Base-by-base conservation (phyloP, 805 yeast genomes). In the Candida caryicola region DNA sequence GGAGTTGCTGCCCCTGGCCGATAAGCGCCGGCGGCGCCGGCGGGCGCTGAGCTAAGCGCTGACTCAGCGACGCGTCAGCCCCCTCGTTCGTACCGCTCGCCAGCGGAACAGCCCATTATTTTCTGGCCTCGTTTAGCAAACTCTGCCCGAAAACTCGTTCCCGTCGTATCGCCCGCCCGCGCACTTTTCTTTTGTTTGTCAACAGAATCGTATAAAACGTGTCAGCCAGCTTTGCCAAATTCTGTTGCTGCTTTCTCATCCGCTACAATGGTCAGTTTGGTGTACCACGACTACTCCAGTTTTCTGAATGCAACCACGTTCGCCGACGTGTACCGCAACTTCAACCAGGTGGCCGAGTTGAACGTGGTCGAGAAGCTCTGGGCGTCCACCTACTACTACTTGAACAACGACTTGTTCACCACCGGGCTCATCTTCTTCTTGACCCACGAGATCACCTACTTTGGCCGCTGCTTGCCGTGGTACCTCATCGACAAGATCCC, bases 391-490 rank as follows among this genome's bases (percentile, higher is more conserved):
- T 91, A 89, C 69, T 69, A 79, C 42, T 89, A 80, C 65, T 76
- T 89, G 75, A 76, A 79, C 51, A 91, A 91, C 62, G 99, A 91
- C 63, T 73, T 85, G 23, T 73, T 91, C 45, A 96, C 98, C 36
- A 91, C 98, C 1, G 99, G 98, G 4, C 61, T 89, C 32, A 65
- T 91, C 61, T 82, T 89, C 56, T 87, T 91, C 60, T 54, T 74
- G 29, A 69, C 87, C 39, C 99, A 91, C 64, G 99, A 91, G 66
- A 47, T 85, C 36, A 77, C 86, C 76, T 91, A 91, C 67, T 91
- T 93, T 60, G 93, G 91, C 37, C 79, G 98, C 59, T 84, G 90
- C 56, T 55, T 91, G 47, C 98, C 98, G 15, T 91, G 97, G 97
- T 77, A 78, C 60, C 75, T 91, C 47, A 77, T 91, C 49, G 98